Base-by-base conservation (phyloP, 164 flowering plant genomes). In the Macadamia tetraphylla region DNA sequence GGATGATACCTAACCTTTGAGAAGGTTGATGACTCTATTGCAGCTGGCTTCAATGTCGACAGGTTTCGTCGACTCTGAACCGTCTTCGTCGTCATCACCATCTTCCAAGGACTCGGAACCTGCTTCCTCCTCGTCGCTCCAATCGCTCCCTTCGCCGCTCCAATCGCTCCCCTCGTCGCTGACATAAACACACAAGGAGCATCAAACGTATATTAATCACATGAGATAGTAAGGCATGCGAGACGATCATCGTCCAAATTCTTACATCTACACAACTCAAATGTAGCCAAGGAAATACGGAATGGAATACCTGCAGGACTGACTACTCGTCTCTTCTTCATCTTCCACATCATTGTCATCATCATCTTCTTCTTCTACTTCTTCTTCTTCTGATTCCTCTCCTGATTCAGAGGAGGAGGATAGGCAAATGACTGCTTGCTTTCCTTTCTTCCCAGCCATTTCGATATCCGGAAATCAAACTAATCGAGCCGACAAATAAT, bases 1-100 rank as follows among this genome's bases (percentile, higher is more conserved):
- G 40, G 5, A 35, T 35, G 40, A 23, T 35, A 10, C 29, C 29
- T 65, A 48, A 65, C 67, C 67, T 51, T 32, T 65, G 58, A 65
- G 67, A 52, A 65, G 58, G 6, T 53, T 7, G 23, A 51, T 32
- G 59, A 65, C 58, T 65, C 48, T 13, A 23, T 65, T 52, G 29
- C 52, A 53, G 2, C 32, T 42, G 12, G 44, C 59, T 52, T 52
- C 58, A 15, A 51, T 58, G 29, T 65, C 59, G 44, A 65, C 42
- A 1, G 46, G 46, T 6, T 31, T 51, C 12, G 31, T 30, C 23
- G 42, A 23, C 31, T 35, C 59, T 6, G n/a, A 52, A 65, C 12
- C 57, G 11, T 29, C 55, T 44, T 23, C 49, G 48, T 63, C 44
- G 3, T 35, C 40, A 35, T 35, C 40, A 35, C 40, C 40, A 35